A percentile compares a stretch with the other conserved stretches of the same genome.
Evolutionary conservation across 2,329 filamentous ascomycete species (phyloP).

Genomic region (Metarhizium robertsii): DNA sequence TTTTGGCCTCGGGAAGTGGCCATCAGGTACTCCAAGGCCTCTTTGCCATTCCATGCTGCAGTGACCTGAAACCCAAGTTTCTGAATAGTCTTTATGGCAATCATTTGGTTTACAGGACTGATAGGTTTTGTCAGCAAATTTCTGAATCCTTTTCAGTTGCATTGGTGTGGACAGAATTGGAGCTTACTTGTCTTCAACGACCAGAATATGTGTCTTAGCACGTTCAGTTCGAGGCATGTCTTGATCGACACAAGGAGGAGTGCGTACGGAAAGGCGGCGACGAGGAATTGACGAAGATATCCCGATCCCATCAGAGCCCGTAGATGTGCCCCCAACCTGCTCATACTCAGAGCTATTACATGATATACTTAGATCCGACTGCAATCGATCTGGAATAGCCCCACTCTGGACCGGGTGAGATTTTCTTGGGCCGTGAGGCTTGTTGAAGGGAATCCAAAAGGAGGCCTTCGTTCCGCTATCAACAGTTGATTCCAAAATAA

Average conservation of each 20-base stretch:
- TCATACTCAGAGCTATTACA: conserved; percentile 59
- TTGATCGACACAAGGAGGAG: conserved; percentile 29
- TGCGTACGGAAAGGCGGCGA: conserved; percentile 24
- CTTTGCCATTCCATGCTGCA: conserved; percentile 69
- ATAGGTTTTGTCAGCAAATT: not conserved
- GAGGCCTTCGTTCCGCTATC: conserved; percentile 64
- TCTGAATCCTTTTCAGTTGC: not conserved
- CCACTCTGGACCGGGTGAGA: conserved; percentile 51
- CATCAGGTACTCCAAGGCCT: conserved; percentile 65
- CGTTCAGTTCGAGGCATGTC: conserved; percentile 49
- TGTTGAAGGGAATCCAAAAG: conserved; percentile 71
- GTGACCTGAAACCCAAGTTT: conserved; percentile 64
- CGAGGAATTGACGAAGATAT: conserved; percentile 15
- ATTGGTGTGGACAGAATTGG: not conserved
- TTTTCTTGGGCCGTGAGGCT: conserved; percentile 42
- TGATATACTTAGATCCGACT: conserved; percentile 54
- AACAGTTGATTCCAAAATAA: conserved; percentile 57
- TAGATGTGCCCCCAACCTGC: conserved; percentile 31
- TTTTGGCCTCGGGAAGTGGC: conserved; percentile 40
- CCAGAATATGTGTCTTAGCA: conserved; percentile 56
- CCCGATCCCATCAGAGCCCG: conserved; percentile 17
- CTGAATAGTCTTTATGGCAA: conserved; percentile 64
- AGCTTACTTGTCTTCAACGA: conserved; percentile 72
- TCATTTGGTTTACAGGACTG: conserved; percentile 62
- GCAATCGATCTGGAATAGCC: conserved; percentile 57